A percentile compares a stretch with the other conserved stretches of the same genome.
phyloP scores from a whole-genome alignment of 768 basidiomycete species.

The Scleroderma citrinum region DNA sequence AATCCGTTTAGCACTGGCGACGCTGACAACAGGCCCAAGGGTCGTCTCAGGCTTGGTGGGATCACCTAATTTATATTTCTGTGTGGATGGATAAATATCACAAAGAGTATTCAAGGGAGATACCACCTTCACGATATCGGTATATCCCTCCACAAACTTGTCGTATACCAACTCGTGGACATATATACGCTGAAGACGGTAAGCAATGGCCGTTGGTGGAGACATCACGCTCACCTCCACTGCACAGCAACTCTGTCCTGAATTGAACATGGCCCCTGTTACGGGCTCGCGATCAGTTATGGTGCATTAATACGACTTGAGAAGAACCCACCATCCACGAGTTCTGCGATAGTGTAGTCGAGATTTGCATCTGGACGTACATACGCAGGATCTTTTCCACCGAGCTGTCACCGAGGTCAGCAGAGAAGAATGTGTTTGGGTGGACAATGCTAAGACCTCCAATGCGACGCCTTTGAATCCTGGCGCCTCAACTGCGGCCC shows the following conservation, averaged over 20 bases:
- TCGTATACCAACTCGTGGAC: conserved; percentile 85
- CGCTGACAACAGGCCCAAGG: conserved; percentile 89
- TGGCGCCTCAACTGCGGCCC: conserved; percentile 54
- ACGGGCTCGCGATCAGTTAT: not conserved
- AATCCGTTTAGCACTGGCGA: conserved; percentile 80
- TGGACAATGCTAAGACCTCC: conserved; percentile 46
- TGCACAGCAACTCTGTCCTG: conserved; percentile 95
- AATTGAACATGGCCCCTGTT: conserved; percentile 89
- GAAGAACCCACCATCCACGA: conserved; percentile 72
- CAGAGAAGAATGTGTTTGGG: not conserved
- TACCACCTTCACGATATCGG: conserved; percentile 63
- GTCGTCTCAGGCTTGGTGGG: conserved; percentile 70
- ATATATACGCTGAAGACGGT: conserved; percentile 70
- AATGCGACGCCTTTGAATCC: conserved; percentile 86
- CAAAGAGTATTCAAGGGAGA: not conserved
- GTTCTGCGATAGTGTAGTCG: conserved; percentile 73
- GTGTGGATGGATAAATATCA: not conserved
- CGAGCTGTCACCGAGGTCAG: conserved; percentile 54
- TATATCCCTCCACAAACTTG: conserved; percentile 67
- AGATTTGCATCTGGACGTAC: conserved; percentile 84
- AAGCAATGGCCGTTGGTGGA: not conserved
- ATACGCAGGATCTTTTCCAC: conserved; percentile 97
- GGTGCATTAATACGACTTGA: not conserved
- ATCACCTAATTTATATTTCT: conserved; percentile 85
- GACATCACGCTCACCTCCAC: conserved; percentile 56